Evolutionary conservation across 495 filamentous ascomycete genomes (phyloP).

Genomic region (Podospora pseudopauciseta): DNA sequence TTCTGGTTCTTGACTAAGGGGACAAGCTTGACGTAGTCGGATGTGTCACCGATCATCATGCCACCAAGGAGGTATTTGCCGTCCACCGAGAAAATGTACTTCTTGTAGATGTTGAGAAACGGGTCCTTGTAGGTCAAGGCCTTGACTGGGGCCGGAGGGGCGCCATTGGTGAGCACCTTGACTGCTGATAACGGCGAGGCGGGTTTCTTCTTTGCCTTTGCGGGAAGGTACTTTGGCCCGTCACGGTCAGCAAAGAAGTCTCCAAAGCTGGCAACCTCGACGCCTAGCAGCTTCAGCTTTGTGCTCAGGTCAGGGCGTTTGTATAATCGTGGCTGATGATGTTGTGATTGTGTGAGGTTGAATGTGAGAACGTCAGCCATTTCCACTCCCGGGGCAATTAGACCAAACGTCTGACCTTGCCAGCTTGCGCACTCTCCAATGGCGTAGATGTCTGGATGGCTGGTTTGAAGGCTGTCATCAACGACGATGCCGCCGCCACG

Average conservation of each 20-base stretch:
- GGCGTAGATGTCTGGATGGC: conserved; percentile 72
- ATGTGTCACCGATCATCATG: conserved; percentile 98
- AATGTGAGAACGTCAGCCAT: conserved; percentile 97
- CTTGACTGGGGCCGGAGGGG: conserved; percentile 63
- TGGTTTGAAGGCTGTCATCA: conserved; percentile 67
- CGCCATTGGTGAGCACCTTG: conserved; percentile 52
- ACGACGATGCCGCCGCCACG: conserved; percentile 78
- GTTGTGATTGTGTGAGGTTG: conserved; percentile 82
- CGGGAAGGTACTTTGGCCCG: conserved; percentile 72
- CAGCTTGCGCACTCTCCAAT: conserved; percentile 95
- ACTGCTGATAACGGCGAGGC: conserved; percentile 23
- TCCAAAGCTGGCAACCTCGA: conserved; percentile 92
- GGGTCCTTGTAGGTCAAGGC: conserved; percentile 91
- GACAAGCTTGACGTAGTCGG: conserved; percentile 90
- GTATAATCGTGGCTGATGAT: conserved; percentile 66
- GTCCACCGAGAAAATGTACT: conserved; percentile 89
- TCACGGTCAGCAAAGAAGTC: conserved; percentile 95
- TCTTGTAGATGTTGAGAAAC: conserved; percentile 93
- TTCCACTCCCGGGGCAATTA: conserved; percentile 91
- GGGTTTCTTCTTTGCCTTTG: conserved; percentile 40
- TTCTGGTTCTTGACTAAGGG: conserved; percentile 92
- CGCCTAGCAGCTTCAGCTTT: conserved; percentile 88
- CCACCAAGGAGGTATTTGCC: conserved; percentile 91
- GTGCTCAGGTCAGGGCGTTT: conserved; percentile 88
- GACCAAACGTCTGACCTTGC: conserved; percentile 88